Evolutionary conservation across 2,329 filamentous ascomycete species (phyloP).

Genomic region (Colletotrichum tropicicola): DNA sequence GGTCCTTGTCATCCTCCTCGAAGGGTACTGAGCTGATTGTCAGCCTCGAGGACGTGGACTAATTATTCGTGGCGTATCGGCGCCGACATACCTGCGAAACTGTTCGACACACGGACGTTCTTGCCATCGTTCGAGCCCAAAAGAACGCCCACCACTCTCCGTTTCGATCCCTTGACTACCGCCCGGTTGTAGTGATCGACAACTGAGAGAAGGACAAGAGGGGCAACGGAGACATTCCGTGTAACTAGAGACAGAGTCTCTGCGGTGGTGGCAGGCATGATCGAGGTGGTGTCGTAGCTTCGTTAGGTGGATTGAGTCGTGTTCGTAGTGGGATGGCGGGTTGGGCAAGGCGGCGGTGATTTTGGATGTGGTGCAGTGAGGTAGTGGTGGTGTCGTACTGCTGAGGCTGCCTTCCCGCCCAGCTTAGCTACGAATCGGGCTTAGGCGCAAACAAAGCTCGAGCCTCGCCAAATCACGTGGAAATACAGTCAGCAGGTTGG

Average conservation of each 20-base stretch:
- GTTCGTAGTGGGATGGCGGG: slow-evolving; percentile 17
- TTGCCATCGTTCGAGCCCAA: slow-evolving; percentile 96
- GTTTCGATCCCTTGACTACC: slow-evolving; percentile 83
- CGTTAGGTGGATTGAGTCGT: slow-evolving; percentile 26
- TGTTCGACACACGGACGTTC: slow-evolving; percentile 97
- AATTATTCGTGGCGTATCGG: background rate
- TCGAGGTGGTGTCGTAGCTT: slow-evolving; percentile 38
- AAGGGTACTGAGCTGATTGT: slow-evolving; percentile 77
- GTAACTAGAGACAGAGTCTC: slow-evolving; percentile 96
- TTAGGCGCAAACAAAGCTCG: slow-evolving; percentile 30
- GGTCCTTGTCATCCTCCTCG: slow-evolving; percentile 98
- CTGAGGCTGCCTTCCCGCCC: slow-evolving; percentile 38
- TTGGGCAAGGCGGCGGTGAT: slow-evolving; percentile 5
- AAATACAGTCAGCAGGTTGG: background rate
- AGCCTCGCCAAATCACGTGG: slow-evolving; percentile 31
- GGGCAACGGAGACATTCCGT: slow-evolving; percentile 95
- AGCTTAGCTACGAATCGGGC: slow-evolving; percentile 30
- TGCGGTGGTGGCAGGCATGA: slow-evolving; percentile 95
- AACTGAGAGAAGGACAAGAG: slow-evolving; percentile 94
- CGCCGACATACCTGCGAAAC: slow-evolving; percentile 82
- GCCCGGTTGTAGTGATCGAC: slow-evolving; percentile 98
- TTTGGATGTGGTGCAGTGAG: slow-evolving; percentile 14
- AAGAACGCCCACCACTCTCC: slow-evolving; percentile 92
- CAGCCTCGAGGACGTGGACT: slow-evolving; percentile 24
- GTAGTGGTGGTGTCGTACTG: slow-evolving; percentile 32